These are phyloP conservation scores for Suhomyces bokatorum DNA, from an alignment of 1,139 yeast species.

Conservation along the genomic window DNA sequence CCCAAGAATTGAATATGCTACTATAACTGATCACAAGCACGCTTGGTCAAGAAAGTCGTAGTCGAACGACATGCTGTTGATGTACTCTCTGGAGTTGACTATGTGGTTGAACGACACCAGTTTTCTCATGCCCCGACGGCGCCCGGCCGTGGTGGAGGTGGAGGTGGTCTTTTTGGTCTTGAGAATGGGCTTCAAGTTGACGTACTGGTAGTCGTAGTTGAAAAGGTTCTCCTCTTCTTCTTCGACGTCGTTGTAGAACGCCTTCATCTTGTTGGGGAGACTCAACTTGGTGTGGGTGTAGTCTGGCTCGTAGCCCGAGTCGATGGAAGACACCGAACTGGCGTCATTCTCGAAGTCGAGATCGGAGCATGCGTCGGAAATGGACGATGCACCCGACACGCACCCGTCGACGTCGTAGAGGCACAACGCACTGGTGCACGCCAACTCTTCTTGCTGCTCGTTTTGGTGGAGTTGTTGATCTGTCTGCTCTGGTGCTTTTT, in stretches of 20 bases:
- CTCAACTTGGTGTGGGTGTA: slow-evolving; percentile 7
- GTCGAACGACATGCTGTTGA: slow-evolving; percentile 45
- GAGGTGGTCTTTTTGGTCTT: slow-evolving; percentile 8
- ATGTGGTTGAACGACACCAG: slow-evolving; percentile 43
- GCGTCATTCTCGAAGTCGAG: slow-evolving; percentile 12
- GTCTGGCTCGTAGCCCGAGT: slow-evolving; percentile 19
- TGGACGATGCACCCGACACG: slow-evolving; percentile 9
- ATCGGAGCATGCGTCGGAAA: slow-evolving; percentile 7
- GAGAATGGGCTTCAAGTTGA: slow-evolving; percentile 13
- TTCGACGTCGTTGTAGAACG: slow-evolving; percentile 8
- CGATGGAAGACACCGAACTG: slow-evolving; percentile 16
- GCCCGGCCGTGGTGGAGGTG: too few relatives aligned
- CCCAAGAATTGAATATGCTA: slow-evolving; percentile 12
- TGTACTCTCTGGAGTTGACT: slow-evolving; percentile 43
- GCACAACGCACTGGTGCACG: neutral
- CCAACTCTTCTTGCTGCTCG: neutral
- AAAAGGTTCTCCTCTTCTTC: neutral
- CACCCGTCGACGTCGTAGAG: slow-evolving; percentile 7
- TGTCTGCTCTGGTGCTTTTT: neutral
- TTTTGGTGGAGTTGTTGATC: neutral
- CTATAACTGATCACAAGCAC: slow-evolving; percentile 20
- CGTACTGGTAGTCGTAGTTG: slow-evolving; percentile 8
- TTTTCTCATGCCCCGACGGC: slow-evolving; percentile 17
- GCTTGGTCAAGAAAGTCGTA: slow-evolving; percentile 44
- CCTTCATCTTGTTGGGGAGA: slow-evolving; percentile 5